These are phyloP conservation scores for Panicum hallii DNA, from an alignment of 202 grass and related monocot species.

Conservation along the genomic window DNA sequence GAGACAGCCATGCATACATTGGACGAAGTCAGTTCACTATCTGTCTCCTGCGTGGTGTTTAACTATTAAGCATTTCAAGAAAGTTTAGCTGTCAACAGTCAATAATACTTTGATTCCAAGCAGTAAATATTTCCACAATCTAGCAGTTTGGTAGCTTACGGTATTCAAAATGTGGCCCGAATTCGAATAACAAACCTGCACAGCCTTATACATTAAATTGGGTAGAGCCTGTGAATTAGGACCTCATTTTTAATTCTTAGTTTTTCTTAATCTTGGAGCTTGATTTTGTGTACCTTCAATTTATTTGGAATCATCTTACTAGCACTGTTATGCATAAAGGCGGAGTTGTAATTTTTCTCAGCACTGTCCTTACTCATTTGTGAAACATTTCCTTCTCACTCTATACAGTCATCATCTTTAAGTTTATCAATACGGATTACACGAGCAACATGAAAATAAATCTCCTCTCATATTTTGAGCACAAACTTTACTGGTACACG, in stretches of 20 bases:
- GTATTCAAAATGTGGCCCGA: neutral
- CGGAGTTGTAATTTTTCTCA: neutral
- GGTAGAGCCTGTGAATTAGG: neutral
- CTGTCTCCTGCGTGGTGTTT: neutral
- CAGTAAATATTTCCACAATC: neutral
- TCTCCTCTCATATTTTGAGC: neutral
- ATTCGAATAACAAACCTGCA: neutral
- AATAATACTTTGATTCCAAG: neutral
- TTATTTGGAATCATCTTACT: neutral
- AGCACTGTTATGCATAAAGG: conserved; percentile 14
- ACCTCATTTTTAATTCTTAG: neutral
- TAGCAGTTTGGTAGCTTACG: conserved; percentile 8
- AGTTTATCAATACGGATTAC: neutral
- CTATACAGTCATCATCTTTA: neutral
- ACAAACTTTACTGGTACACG: neutral
- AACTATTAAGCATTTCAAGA: neutral
- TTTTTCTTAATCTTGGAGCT: neutral
- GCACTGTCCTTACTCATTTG: conserved; percentile 17
- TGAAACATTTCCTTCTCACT: neutral
- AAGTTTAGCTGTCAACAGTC: neutral
- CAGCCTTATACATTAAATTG: neutral
- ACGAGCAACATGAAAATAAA: neutral
- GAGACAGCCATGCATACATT: neutral
- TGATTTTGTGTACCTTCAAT: conserved; percentile 6
- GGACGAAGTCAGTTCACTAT: neutral